Percentiles rank a stretch among this genome's conserved stretches.
Conservation (phyloP, 1,139 yeast species). For the Pneumocystis murina region DNA sequence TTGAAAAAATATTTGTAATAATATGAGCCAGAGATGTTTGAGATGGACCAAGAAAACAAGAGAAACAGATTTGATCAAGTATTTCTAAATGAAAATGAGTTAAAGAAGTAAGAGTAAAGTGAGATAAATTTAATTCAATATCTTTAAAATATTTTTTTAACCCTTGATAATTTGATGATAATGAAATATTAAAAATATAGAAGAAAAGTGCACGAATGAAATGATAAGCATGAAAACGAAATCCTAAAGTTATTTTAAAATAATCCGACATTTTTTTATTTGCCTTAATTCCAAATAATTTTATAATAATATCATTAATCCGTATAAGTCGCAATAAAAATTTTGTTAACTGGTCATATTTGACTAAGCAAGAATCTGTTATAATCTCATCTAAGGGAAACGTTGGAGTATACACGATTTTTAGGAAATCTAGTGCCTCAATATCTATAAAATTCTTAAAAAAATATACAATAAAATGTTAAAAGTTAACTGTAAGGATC, state of each 20-base stretch:
- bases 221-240: neutral
- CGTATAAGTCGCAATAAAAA: neutral
- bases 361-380: neutral
- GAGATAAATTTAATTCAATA: neutral
- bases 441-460: neutral
- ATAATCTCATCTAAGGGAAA: neutral
- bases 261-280: neutral
- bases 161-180: neutral
- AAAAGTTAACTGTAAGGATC: neutral
- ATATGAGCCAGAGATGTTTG: neutral
- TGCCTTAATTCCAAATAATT: neutral
- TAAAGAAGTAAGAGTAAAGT: neutral
- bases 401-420: constrained; percentile 1
- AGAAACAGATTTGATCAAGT: neutral
- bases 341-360: neutral
- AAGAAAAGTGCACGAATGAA: neutral
- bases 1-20: neutral
- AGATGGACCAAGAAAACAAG: neutral
- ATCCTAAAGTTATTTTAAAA: neutral
- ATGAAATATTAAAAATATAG: neutral
- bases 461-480: constrained; percentile 1
- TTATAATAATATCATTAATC: neutral
- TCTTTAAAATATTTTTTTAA: neutral
- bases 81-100: neutral
- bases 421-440: neutral